A percentile compares a stretch with the other conserved stretches of the same genome.
Conservation (phyloP, 495 filamentous ascomycete species). For the Tuber melanosporum region DNA sequence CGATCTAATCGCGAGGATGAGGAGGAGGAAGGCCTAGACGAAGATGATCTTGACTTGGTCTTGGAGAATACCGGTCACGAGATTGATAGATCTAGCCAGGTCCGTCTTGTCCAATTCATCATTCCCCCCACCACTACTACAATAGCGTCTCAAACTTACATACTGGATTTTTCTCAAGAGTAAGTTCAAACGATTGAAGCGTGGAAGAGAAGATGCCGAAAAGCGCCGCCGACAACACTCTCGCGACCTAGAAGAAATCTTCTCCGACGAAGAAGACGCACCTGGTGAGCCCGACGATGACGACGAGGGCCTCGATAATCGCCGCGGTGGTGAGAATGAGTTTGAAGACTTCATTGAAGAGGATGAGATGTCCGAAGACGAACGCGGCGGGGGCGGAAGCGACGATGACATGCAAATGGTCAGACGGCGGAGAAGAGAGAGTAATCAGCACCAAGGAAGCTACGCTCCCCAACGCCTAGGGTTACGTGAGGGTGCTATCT, state of each 20-base stretch:
- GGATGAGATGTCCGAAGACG: conserved; percentile 76
- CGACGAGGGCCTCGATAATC: conserved; percentile 49
- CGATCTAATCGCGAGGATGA: conserved; percentile 62
- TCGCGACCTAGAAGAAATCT: conserved; percentile 78
- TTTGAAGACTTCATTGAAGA: conserved; percentile 97
- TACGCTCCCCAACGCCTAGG: conserved; percentile 43
- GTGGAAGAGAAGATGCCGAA: conserved; percentile 72
- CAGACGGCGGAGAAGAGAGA: conserved; percentile 31
- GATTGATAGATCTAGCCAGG: conserved; percentile 27
- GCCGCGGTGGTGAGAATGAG: conserved; percentile 63
- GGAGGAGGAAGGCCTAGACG: conserved; percentile 84
- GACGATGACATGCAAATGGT: conserved; percentile 84
- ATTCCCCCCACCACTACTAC: not conserved
- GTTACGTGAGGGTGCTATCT: conserved; percentile 80
- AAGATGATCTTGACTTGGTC: conserved; percentile 93
- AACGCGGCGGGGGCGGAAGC: conserved; percentile 64
- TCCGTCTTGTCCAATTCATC: conserved; percentile 7
- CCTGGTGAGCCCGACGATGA: conserved; percentile 51
- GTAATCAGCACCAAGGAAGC: conserved; percentile 27
- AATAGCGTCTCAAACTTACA: not conserved
- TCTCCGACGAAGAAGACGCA: conserved; percentile 86
- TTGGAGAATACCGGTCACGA: conserved; percentile 41
- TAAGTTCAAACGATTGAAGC: conserved; percentile 92
- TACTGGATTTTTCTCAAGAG: conserved; percentile 48
- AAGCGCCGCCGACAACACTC: conserved; percentile 52